These are phyloP conservation scores for Neopestalotiopsis sp. DNA, from an alignment of 2,329 filamentous ascomycete species.

Conservation along the genomic window DNA sequence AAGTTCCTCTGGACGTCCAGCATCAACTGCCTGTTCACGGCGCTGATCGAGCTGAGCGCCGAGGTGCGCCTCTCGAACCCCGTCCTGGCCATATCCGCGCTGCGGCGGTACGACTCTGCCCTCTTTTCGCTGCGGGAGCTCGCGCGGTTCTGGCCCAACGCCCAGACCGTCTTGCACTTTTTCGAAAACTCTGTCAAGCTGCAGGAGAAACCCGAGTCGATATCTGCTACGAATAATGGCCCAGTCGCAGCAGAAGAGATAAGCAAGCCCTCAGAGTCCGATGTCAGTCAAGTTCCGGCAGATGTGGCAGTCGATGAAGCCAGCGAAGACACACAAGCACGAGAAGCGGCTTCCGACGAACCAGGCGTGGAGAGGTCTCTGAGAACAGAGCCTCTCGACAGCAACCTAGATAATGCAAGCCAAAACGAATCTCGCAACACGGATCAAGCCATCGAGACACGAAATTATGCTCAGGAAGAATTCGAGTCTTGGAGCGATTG, in stretches of 20 bases:
- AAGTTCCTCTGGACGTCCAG: constrained; percentile 22
- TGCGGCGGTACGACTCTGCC: constrained; percentile 27
- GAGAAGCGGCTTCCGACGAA: neutral
- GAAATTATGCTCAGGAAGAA: neutral
- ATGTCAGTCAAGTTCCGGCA: neutral
- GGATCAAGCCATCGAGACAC: neutral
- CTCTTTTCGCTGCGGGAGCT: constrained; percentile 26
- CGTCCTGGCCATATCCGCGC: constrained; percentile 27
- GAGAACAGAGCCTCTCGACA: neutral
- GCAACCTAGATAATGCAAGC: neutral
- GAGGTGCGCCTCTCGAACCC: constrained; percentile 28
- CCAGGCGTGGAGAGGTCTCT: neutral
- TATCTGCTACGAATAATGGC: neutral
- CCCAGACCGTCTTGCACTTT: constrained; percentile 26
- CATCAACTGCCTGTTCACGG: constrained; percentile 26
- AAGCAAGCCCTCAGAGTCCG: neutral
- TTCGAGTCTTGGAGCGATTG: constrained; percentile 21
- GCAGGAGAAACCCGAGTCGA: constrained; percentile 1
- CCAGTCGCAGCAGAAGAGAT: no score
- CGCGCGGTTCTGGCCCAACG: constrained; percentile 29
- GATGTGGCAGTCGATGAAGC: neutral
- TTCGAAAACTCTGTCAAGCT: constrained; percentile 27
- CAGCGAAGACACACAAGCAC: neutral
- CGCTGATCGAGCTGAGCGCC: constrained; percentile 29
- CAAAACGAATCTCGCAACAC: neutral